Conservation (phyloP, 1,284 basidiomycete genomes). For the Ganoderma sinense region DNA sequence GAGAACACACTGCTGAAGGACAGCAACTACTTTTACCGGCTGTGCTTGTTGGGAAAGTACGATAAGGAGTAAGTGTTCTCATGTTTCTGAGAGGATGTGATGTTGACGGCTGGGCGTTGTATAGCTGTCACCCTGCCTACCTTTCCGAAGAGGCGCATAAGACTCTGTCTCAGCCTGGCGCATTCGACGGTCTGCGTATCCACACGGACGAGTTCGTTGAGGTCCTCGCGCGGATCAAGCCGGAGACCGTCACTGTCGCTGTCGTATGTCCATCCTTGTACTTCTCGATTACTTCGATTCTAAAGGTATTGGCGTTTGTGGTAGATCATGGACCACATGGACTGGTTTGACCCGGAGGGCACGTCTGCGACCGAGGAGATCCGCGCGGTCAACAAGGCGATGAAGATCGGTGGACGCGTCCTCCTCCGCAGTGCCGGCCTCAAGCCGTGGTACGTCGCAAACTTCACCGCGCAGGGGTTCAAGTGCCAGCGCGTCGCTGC, state of each 20-base stretch:
- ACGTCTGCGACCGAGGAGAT: constrained; percentile 28
- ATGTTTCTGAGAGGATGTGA: too few species aligned
- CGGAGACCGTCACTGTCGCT: constrained; percentile 30
- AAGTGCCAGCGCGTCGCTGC: constrained; percentile 29
- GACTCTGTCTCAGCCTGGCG: constrained; percentile 25
- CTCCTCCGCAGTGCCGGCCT: constrained; percentile 32
- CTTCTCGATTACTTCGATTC: neutral
- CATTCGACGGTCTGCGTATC: constrained; percentile 31
- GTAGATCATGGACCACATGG: constrained; percentile 36
- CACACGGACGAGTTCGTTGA: constrained; percentile 34
- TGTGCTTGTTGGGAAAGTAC: constrained; percentile 29
- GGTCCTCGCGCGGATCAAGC: constrained; percentile 31
- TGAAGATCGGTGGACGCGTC: constrained; percentile 32
- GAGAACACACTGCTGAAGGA: constrained; percentile 29
- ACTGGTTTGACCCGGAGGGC: constrained; percentile 33
- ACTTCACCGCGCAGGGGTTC: constrained; percentile 31
- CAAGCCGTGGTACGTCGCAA: constrained; percentile 33
- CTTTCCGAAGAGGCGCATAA: constrained; percentile 28
- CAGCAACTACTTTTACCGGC: constrained; percentile 33
- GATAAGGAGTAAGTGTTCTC: constrained; percentile 23
- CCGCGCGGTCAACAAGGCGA: constrained; percentile 31
- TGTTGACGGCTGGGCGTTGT: neutral
- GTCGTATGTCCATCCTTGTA: constrained; percentile 18
- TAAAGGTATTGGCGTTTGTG: neutral
- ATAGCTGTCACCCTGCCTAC: constrained; percentile 31